Evolutionary conservation across 169 alveolate species (phyloP), one percentile per base, ranked within the genome.

Genomic region (Theileria annulata): DNA sequence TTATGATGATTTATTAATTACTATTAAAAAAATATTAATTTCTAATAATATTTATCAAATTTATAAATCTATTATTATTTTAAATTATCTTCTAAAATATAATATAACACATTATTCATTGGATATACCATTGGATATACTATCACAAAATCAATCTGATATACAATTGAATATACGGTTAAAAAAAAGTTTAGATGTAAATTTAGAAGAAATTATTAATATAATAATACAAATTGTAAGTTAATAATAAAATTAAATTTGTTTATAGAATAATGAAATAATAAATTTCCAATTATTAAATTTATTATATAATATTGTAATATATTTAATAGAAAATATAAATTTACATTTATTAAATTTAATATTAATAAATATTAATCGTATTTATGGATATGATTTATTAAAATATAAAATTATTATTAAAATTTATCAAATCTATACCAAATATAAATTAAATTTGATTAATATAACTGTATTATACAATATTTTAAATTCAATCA

Each of bases 21-120:
- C 68, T 19, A 59, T 59, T 28, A 59, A 59, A 59, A 59, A 30
- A 30, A 59, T n/a, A 59, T n/a, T 59, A 10, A 19, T 28, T 59
- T 42, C 51, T 42, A 42, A 42, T 8, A 17, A 42, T 42, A 42
- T 42, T 42, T 10, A 42, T 17, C 51, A 42, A 42, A 42, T 42
- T 42, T 42, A 42, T 17, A 42, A 42, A 8, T 42, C 19, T 42
- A 10, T 1, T 42, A 42, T 10, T 8, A 17, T 42, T 42, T 42
- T 42, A 42, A 42, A 42, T 42, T 17, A 42, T 42, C 51, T 42
- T 42, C 51, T 42, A 10, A 42, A 42, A 42, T 17, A 10, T 42
- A 42, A 42, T 10, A 17, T 8, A n/a, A n/a, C n/a, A n/a, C n/a
- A n/a, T n/a, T n/a, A n/a, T 42, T 8, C 51, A 10, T 42, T 42